Base-by-base conservation (phyloP, 805 yeast species). In the Candida fluviatilis region DNA sequence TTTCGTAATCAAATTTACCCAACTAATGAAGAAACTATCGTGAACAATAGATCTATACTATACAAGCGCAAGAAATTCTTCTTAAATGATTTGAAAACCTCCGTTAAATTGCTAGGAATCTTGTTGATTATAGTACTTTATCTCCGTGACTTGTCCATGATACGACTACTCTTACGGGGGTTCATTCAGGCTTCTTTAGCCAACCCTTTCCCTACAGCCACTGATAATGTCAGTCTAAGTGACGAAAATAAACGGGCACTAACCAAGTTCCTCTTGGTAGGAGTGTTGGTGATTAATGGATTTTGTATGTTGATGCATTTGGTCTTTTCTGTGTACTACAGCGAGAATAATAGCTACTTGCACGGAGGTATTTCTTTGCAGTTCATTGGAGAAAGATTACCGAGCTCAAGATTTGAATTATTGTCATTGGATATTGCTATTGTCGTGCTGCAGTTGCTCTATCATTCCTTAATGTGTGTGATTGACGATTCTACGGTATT, bases 41-140 rank as follows among this genome's bases (percentile, higher is more conserved):
- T 48, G 12, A 70, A 73, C 51, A 71, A 73, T 48, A 59, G 60
- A 4, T 48, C 61, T 17, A 55, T 64, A 17, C 57, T 70, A 8
- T 71, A 71, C 40, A 66, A 67, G 44, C 59, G 75, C 35, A 70
- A 66, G 54, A 57, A 59, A 42, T 62, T 53, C 40, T 71, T 71
- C 42, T 48, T 63, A 10, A 50, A 51, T 18, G 62, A 70, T 27
- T 46, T 75, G 7, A 49, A 64, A 15, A 53, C 55, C 15, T 50
- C 58, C 3, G 30, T 71, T 15, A 65, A 64, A 30, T 36, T 60
- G 2, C 19, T 65, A 7, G 73, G 73, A 26, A 65, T 52, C 43
- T 41, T 67, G 5, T 37, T 68, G 3, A 52, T 73, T 4, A 54
- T 58, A 5, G 38, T 73, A 6, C 46, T 64, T 3, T 75, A 69